A percentile compares a stretch with the other conserved stretches of the same genome.
Evolutionary conservation across 1,284 basidiomycete species (phyloP).

Genomic region (Cystobasidiaceae sp.): DNA sequence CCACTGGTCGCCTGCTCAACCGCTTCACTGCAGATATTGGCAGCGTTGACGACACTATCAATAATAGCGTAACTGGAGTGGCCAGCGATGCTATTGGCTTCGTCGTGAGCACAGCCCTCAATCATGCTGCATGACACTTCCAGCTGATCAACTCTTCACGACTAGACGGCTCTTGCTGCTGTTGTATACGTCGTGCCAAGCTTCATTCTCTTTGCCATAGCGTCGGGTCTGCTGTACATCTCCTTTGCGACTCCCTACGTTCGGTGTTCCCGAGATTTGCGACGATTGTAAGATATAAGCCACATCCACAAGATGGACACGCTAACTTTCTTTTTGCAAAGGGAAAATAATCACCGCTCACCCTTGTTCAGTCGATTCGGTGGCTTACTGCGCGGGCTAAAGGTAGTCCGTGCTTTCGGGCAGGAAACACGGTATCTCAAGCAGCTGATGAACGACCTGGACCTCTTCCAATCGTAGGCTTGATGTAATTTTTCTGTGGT

Average conservation of each 20-base stretch:
- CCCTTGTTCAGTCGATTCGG: conserved; percentile 28
- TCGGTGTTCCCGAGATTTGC: conserved; percentile 14
- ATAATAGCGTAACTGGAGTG: conserved; percentile 42
- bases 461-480: conserved; percentile 31
- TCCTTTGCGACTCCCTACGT: conserved; percentile 16
- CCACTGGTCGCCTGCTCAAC: conserved; percentile 58
- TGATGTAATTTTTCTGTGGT: conserved; percentile 17
- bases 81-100: conserved; percentile 15
- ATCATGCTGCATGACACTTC: neutral
- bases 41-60: conserved; percentile 60
- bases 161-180: conserved; percentile 5
- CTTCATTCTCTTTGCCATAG: conserved; percentile 21
- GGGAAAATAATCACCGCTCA: conserved; percentile 25
- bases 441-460: conserved; percentile 26
- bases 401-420: conserved; percentile 52
- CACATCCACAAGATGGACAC: neutral
- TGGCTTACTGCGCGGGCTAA: conserved; percentile 21
- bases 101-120: neutral
- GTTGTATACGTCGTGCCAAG: conserved; percentile 12
- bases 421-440: conserved; percentile 17
- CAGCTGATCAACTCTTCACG: neutral
- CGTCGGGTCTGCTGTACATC: conserved; percentile 1
- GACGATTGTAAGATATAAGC: conserved; percentile 12
- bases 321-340: neutral
- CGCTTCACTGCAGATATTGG: conserved; percentile 75